Percentiles rank a stretch among this genome's conserved stretches.
Conservation (phyloP, 345 rosid species). For the Barbarea vulgaris region DNA sequence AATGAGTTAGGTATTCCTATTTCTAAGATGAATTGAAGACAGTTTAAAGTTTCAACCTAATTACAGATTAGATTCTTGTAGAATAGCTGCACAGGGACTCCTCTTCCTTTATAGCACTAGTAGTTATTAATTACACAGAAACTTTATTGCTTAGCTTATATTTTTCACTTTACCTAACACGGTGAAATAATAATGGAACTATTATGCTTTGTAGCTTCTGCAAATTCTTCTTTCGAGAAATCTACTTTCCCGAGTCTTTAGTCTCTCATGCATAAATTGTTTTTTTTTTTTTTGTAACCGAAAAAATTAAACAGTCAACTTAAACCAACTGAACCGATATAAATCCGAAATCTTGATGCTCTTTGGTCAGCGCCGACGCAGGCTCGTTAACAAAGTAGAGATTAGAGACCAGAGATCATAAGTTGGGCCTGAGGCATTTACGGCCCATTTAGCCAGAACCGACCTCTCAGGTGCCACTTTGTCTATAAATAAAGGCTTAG, state of each 20-base stretch:
- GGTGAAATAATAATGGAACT: conserved; percentile 3
- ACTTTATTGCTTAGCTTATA: neutral
- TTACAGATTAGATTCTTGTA: neutral
- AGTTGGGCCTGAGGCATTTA: neutral
- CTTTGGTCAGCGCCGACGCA: neutral
- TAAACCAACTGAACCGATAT: conserved; percentile 8
- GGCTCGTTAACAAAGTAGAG: neutral
- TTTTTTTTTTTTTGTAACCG: neutral
- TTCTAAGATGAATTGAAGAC: neutral
- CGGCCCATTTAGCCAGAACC: conserved; percentile 21
- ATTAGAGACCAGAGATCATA: neutral
- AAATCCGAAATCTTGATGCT: neutral
- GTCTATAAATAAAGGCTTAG: conserved; percentile 42
- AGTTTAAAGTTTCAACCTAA: conserved; percentile 2
- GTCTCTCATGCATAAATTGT: neutral
- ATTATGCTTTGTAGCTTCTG: neutral
- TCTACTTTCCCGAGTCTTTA: neutral
- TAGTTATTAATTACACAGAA: neutral
- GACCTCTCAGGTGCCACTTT: conserved; percentile 1
- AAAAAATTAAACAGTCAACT: neutral
- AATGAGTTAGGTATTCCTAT: conserved; percentile 18
- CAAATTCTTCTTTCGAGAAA: neutral
- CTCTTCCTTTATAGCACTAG: neutral
- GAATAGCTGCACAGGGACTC: neutral
- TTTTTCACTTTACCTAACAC: neutral